A percentile compares a stretch with the other conserved stretches of the same genome.
These are phyloP conservation scores for Glycyrrhiza uralensis DNA, from an alignment of 306 rosid species.

Conservation along the genomic window DNA sequence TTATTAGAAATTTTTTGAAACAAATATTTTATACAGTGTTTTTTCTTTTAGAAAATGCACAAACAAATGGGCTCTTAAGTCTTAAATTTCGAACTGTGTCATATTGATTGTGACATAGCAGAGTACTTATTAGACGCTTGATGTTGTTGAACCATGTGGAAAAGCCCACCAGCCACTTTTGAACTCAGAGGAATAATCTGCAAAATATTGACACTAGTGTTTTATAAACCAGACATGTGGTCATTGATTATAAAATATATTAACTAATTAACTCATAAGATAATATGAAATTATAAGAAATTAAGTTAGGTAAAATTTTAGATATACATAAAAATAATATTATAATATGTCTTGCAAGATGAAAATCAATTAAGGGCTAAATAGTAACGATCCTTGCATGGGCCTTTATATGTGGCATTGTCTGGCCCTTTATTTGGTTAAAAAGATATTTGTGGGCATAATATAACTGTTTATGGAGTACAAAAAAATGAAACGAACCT, in stretches of 20 bases:
- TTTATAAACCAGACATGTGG: not conserved
- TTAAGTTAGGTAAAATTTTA: not conserved
- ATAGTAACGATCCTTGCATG: not conserved
- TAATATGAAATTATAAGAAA: not conserved
- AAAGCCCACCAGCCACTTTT: not conserved
- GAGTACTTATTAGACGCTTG: not conserved
- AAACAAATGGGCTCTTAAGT: not conserved
- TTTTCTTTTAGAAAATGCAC: not conserved
- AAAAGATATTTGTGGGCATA: too few relatives aligned
- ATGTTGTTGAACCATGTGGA: slow-evolving; percentile 3
- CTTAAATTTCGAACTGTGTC: not conserved
- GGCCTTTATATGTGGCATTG: too few relatives aligned
- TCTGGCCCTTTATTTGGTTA: too few relatives aligned
- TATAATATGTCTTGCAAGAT: too few relatives aligned
- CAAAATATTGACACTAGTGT: not conserved
- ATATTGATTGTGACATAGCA: not conserved
- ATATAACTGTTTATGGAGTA: too few relatives aligned
- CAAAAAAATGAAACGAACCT: too few relatives aligned
- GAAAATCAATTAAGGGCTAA: not conserved
- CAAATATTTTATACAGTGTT: not conserved
- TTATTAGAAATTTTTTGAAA: not conserved
- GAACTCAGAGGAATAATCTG: not conserved
- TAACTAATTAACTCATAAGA: not conserved
- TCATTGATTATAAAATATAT: not conserved
- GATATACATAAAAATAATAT: not conserved